Base-by-base conservation (phyloP, 768 basidiomycete species). In the Leccinum arenicola region DNA sequence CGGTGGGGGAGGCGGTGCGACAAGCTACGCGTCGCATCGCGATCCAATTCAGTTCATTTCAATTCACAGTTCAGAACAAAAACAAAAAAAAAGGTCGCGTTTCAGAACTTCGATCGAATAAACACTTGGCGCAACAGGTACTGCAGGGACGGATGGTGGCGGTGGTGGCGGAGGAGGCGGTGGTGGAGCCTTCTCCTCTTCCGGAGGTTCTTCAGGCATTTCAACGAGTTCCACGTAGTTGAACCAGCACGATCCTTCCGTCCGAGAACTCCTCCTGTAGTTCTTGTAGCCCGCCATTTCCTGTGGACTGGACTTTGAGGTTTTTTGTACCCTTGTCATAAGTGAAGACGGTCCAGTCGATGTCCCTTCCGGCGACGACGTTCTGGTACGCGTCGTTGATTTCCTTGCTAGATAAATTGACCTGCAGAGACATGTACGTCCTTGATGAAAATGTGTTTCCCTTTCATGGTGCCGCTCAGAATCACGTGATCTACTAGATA, bases 401-500 rank as follows among this genome's bases (percentile, higher is more conserved):
- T 25, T 25, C 25, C 6, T 25, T 29, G 8, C 84, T 84, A 23
- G 90, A 85, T 68, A 92, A 78, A 75, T 90, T 93, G 65, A 92
- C 78, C 71, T 89, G 88, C 8, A 91, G 79, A 69, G 90, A 91
- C 91, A 92, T 92, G 2, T 60, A 55, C 25, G 25, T 27, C 29
- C 15, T 36, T 15, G 14, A 14, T 36, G 35, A 36, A 36, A 36
- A 27, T 27, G 27, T 27, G 27, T 36, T 14, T 36, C 36, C 5
- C 6, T 36, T 36, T 36, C 14, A 36, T 5, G 14, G 12, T 14
- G 35, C 25, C 25, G 17, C 25, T 54, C 14, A 1, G 6, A 55
- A 35, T 60, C 64, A 68, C 65, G 63, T 68, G 65, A 67, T 52
- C 31, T 31, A 14, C 9, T 29, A 25, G 6, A 64, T 47, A 23